phyloP scores from a whole-genome alignment of 2,329 filamentous ascomycete species.

The Verticillium klebahnii region DNA sequence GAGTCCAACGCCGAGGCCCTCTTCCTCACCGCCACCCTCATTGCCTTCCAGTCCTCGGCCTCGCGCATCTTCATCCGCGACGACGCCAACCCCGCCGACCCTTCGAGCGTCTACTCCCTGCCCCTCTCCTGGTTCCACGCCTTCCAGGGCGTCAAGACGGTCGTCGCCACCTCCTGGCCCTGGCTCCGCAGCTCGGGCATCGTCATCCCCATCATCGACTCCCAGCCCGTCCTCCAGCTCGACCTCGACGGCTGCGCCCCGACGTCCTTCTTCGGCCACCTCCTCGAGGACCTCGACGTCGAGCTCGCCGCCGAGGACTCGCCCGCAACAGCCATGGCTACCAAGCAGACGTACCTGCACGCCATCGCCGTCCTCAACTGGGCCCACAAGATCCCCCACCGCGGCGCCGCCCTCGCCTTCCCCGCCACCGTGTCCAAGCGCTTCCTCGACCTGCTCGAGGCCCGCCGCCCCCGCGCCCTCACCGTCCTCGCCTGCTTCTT shows the following conservation, averaged over 20 bases:
- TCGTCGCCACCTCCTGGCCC: slow-evolving; percentile 60
- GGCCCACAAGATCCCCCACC: slow-evolving; percentile 57
- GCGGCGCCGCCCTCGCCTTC: slow-evolving; percentile 56
- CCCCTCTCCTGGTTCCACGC: slow-evolving; percentile 63
- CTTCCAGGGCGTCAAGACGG: slow-evolving; percentile 62
- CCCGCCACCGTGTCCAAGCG: slow-evolving; percentile 59
- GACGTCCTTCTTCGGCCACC: slow-evolving; percentile 55
- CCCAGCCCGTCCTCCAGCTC: slow-evolving; percentile 57
- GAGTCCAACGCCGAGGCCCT: slow-evolving; percentile 57
- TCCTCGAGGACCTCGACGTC: slow-evolving; percentile 49
- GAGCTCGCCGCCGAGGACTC: slow-evolving; percentile 22
- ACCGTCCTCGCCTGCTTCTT: slow-evolving; percentile 64
- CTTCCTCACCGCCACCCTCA: slow-evolving; percentile 58
- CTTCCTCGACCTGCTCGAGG: slow-evolving; percentile 56
- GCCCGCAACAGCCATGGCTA: slow-evolving; percentile 27
- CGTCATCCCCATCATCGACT: slow-evolving; percentile 58
- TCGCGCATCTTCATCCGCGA: slow-evolving; percentile 58
- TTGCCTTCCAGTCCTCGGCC: slow-evolving; percentile 64
- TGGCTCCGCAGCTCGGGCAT: slow-evolving; percentile 55
- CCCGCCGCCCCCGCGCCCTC: slow-evolving; percentile 55
- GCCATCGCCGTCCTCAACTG: slow-evolving; percentile 63
- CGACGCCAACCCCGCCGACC: slow-evolving; percentile 37
- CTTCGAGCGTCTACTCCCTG: slow-evolving; percentile 46
- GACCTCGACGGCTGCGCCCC: slow-evolving; percentile 48
- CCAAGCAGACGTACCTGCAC: slow-evolving; percentile 55